Evolutionary conservation across 2,329 filamentous ascomycete genomes (phyloP).

Genomic region (Fonsecaea pugnacius): DNA sequence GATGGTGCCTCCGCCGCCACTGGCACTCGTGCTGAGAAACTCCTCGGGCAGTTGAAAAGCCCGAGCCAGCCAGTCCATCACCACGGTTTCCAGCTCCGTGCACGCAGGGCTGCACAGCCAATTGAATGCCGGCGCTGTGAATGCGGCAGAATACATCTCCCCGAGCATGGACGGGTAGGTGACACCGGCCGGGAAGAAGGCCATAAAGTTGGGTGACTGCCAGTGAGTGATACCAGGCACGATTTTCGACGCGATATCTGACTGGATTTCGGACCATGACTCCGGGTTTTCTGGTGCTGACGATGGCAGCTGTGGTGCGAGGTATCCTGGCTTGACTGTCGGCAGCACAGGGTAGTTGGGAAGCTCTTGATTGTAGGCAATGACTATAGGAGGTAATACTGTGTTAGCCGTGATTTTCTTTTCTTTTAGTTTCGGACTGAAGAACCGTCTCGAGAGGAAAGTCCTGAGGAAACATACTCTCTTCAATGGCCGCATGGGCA

Average conservation of each 20-base stretch:
- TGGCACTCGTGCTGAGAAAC: slow-evolving; percentile 71
- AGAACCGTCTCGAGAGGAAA: background rate
- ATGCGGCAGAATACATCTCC: slow-evolving; percentile 87
- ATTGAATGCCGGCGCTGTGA: slow-evolving; percentile 92
- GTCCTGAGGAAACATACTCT: slow-evolving; percentile 62
- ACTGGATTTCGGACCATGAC: slow-evolving; percentile 76
- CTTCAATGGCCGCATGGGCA: slow-evolving; percentile 77
- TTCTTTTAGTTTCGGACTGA: background rate
- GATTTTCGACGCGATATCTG: slow-evolving; percentile 83
- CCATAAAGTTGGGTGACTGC: slow-evolving; percentile 94
- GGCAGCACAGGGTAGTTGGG: slow-evolving; percentile 73
- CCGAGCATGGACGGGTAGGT: slow-evolving; percentile 85
- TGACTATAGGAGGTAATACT: slow-evolving; percentile 59
- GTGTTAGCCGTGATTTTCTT: slow-evolving; percentile 25
- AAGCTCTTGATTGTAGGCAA: slow-evolving; percentile 80
- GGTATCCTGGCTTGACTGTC: slow-evolving; percentile 80
- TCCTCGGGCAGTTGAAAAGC: slow-evolving; percentile 73
- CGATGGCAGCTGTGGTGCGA: slow-evolving; percentile 76
- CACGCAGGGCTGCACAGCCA: slow-evolving; percentile 93
- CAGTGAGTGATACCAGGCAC: slow-evolving; percentile 93
- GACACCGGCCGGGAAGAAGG: slow-evolving; percentile 84
- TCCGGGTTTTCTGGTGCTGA: slow-evolving; percentile 69
- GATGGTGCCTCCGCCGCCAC: slow-evolving; percentile 81
- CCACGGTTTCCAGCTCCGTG: slow-evolving; percentile 90
- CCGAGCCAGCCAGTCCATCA: slow-evolving; percentile 88